Base-by-base conservation (phyloP, 352 stramenopile species). In the Achlya hypogyna region DNA sequence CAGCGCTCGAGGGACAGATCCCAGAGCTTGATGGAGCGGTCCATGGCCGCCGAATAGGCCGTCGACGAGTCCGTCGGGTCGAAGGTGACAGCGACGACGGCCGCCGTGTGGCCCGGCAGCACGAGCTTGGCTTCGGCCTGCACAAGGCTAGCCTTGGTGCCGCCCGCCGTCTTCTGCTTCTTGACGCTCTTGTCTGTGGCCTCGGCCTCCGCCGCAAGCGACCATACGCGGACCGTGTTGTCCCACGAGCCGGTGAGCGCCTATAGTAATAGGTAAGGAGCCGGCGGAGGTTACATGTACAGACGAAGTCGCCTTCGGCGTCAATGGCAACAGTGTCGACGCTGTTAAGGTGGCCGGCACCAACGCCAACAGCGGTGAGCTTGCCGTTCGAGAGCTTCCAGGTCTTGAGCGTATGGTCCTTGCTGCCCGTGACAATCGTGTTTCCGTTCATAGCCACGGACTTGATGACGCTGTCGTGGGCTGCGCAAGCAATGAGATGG, bases 141-240 rank as follows among this genome's bases (percentile, higher is more conserved):
- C n/a, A 25, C 47, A 10, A 23, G 20, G 29, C 32, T 51, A 4
- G 25, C 20, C 18, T 63, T 75, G 60, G 49, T 72, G 38, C 38
- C 38, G 12, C n/a, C n/a, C 12, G 38, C 6, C 38, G 38, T 45
- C 72, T 78, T 90, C 66, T 90, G 79, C 70, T 88, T 79, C 70
- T 87, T 93, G 72, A 88, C 89, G n/a, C 60, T 38, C 0, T 58
- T 59, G 23, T 60, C 70, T 9, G 51, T 62, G 31, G 53, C 14
- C 62, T 69, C 14, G 52, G 72, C 65, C 72, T 65, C 29, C 60
- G 71, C 23, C 28, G 54, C 14, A 9, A 75, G 29, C 6, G 70
- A 52, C 86, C 86, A 94, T 65, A 94, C 74, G 8, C 86, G 82
- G 60, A 94, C 84, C 9, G 83, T 92, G 71, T 92, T 91, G 71